A percentile compares a stretch with the other conserved stretches of the same genome.
phyloP scores from a whole-genome alignment of 176 grass and related monocot genomes.

The Eremochloa ophiuroides region DNA sequence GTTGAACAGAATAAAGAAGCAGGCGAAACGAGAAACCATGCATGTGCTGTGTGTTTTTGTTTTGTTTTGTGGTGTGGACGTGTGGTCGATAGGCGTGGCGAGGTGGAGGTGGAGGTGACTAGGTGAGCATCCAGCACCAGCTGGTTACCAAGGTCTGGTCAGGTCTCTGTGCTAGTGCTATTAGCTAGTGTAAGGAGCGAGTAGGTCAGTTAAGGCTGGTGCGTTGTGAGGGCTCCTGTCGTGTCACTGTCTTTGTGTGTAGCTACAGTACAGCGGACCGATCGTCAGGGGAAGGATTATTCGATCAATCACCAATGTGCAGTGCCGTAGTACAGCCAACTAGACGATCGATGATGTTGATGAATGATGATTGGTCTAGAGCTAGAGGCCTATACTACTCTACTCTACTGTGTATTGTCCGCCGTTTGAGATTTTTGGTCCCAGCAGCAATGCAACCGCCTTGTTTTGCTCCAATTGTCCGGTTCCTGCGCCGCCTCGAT shows the following conservation, averaged over 20 bases:
- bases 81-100: neutral
- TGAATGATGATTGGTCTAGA: conserved; percentile 42
- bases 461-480: conserved; percentile 48
- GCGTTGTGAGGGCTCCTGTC: neutral
- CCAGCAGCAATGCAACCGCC: neutral
- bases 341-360: neutral
- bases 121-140: conserved; percentile 24
- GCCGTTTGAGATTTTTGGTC: neutral
- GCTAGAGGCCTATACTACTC: neutral
- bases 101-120: neutral
- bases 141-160: conserved; percentile 2
- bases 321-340: neutral
- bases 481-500: neutral
- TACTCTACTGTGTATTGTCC: neutral
- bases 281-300: neutral
- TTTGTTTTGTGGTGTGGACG: neutral
- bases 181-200: conserved; percentile 14
- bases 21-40: neutral
- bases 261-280: neutral
- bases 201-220: conserved; percentile 20
- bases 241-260: neutral
- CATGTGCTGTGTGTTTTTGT: neutral
- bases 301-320: no score
- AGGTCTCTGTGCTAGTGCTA: neutral
- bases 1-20: conserved; percentile 8